A percentile compares a stretch with the other conserved stretches of the same genome.
Evolutionary conservation across 2,329 filamentous ascomycete genomes (phyloP).

Genomic region (Corinectria fuckeliana): DNA sequence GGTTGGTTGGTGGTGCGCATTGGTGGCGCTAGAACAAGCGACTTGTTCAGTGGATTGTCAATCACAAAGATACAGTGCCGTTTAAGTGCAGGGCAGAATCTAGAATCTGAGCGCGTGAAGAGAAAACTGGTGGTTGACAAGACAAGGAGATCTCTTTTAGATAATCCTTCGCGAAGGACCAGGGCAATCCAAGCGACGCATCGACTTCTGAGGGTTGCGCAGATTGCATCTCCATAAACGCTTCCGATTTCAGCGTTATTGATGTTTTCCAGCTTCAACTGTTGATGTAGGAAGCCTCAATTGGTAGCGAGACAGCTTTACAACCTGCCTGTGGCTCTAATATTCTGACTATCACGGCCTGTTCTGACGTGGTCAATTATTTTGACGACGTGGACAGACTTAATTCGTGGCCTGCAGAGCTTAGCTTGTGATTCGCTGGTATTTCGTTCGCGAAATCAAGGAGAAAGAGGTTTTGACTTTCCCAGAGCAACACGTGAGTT

Average conservation of each 20-base stretch:
- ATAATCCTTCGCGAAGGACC: background rate
- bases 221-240: background rate
- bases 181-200: background rate
- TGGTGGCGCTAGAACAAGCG: background rate
- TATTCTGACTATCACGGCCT: background rate
- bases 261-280: background rate
- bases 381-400: background rate
- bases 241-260: background rate
- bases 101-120: background rate
- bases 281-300: background rate
- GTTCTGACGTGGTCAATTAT: background rate
- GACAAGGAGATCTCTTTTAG: background rate
- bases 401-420: background rate
- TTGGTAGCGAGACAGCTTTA: background rate
- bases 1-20: background rate
- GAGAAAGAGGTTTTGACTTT: no score
- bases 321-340: background rate
- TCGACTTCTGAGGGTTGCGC: background rate
- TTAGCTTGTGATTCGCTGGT: no score
- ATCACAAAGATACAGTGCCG: background rate
- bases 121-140: background rate
- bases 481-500: no score
- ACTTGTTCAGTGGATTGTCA: background rate
- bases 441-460: no score
- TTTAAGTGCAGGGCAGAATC: background rate